Percentiles rank a stretch among this genome's conserved stretches.
Conservation (phyloP, 108 stramenopile species). For the Cyclostephanos invisitatus region DNA sequence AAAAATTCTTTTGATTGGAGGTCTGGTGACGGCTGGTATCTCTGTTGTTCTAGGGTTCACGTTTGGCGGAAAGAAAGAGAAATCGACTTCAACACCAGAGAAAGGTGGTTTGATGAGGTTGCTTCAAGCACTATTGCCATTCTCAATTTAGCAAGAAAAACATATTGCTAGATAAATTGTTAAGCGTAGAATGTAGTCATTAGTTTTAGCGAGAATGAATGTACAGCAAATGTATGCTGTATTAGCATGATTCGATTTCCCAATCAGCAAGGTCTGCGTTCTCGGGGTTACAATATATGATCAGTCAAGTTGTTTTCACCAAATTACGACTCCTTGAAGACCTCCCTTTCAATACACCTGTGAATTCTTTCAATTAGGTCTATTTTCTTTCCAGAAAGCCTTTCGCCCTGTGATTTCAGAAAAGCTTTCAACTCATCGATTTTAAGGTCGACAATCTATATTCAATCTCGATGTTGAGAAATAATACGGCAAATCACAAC, state of each 20-base stretch:
- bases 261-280: too few species aligned
- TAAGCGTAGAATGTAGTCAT: neutral
- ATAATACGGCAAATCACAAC: too few species aligned
- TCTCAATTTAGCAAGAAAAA: neutral
- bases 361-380: slow-evolving; percentile 60
- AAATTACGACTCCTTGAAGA: neutral
- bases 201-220: neutral
- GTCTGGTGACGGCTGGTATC: slow-evolving; percentile 67
- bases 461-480: too few species aligned
- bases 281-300: too few species aligned
- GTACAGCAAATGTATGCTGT: too few species aligned
- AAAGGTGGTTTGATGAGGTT: slow-evolving; percentile 11
- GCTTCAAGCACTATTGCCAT: neutral
- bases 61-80: slow-evolving; percentile 25
- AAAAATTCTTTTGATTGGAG: slow-evolving; percentile 76
- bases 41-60: slow-evolving; percentile 59
- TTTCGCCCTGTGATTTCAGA: slow-evolving; percentile 63
- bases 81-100: neutral
- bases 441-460: slow-evolving; percentile 43
- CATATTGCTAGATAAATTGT: neutral
- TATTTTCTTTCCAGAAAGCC: slow-evolving; percentile 58
- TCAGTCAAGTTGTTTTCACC: too few species aligned
- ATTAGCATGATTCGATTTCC: too few species aligned
- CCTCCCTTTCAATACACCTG: slow-evolving; percentile 23
- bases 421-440: slow-evolving; percentile 57